Evolutionary conservation across 2,329 filamentous ascomycete species (phyloP).

Genomic region (Orbilia javanica): DNA sequence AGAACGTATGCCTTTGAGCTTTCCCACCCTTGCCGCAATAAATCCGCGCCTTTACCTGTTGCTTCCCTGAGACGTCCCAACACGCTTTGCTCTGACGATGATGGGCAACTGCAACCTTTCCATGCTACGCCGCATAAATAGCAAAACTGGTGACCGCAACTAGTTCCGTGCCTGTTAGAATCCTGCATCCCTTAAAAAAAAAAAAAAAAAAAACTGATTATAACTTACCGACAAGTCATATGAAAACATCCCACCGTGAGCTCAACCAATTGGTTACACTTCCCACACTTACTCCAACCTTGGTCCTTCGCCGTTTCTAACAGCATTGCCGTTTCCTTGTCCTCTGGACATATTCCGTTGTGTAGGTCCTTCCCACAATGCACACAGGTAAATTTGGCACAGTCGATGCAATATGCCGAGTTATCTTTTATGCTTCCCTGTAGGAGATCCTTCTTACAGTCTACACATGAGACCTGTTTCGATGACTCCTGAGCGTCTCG

Average conservation of each 20-base stretch:
- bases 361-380: slow-evolving; percentile 60
- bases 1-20: slow-evolving; percentile 20
- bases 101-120: slow-evolving; percentile 51
- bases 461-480: slow-evolving; percentile 39
- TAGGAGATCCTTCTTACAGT: slow-evolving; percentile 51
- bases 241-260: slow-evolving; percentile 61
- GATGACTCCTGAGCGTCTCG: slow-evolving; percentile 45
- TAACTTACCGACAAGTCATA: slow-evolving; percentile 61
- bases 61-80: slow-evolving; percentile 44
- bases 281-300: slow-evolving; percentile 62
- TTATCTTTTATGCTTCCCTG: slow-evolving; percentile 40
- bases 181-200: neutral
- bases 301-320: slow-evolving; percentile 59
- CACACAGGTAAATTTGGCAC: slow-evolving; percentile 59
- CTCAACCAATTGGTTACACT: slow-evolving; percentile 61
- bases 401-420: slow-evolving; percentile 56
- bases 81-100: slow-evolving; percentile 47
- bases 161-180: slow-evolving; percentile 21
- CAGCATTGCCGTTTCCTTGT: slow-evolving; percentile 59
- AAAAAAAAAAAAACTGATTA: neutral
- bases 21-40: slow-evolving; percentile 32
- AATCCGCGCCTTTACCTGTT: slow-evolving; percentile 40
- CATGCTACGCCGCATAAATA: slow-evolving; percentile 50
- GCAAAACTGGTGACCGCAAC: slow-evolving; percentile 51
- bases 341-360: slow-evolving; percentile 61